Evolutionary conservation across 768 basidiomycete species (phyloP).

Genomic region (Collybia sordida): DNA sequence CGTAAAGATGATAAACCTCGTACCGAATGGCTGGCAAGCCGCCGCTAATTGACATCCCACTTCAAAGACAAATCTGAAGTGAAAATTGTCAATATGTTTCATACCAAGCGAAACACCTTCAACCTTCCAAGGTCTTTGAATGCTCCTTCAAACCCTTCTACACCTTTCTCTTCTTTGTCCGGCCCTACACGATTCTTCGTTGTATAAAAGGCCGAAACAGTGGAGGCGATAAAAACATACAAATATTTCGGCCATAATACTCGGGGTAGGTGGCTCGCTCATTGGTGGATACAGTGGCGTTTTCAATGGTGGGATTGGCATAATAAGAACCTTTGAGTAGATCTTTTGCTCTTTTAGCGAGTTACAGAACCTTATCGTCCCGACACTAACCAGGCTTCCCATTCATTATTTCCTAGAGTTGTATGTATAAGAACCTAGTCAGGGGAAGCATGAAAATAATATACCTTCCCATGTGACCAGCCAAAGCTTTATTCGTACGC

Average conservation of each 20-base stretch:
- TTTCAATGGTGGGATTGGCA: conserved; percentile 78
- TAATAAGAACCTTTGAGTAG: conserved; percentile 92
- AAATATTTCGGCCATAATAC: conserved; percentile 89
- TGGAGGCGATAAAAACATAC: conserved; percentile 38
- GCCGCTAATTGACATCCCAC: conserved; percentile 79
- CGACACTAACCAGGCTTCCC: conserved; percentile 66
- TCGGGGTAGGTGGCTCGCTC: conserved; percentile 66
- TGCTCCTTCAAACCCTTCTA: conserved; percentile 80
- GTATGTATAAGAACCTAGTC: neutral
- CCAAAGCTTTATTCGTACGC: conserved; percentile 61
- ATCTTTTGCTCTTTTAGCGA: conserved; percentile 42
- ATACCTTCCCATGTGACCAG: conserved; percentile 96
- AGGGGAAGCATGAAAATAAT: neutral
- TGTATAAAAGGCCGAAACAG: neutral
- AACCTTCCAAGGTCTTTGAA: conserved; percentile 86
- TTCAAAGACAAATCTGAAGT: conserved; percentile 68
- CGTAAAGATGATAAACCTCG: conserved; percentile 10
- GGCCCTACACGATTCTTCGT: conserved; percentile 54
- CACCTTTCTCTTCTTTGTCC: conserved; percentile 44
- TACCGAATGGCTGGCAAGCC: conserved; percentile 93
- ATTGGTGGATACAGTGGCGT: conserved; percentile 55
- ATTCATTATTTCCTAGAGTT: conserved; percentile 87
- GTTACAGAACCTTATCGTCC: neutral
- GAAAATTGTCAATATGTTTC: conserved; percentile 2
- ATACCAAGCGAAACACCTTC: conserved; percentile 8